Base-by-base conservation (phyloP, 2,329 filamentous ascomycete species). In the Botrytis deweyae region DNA sequence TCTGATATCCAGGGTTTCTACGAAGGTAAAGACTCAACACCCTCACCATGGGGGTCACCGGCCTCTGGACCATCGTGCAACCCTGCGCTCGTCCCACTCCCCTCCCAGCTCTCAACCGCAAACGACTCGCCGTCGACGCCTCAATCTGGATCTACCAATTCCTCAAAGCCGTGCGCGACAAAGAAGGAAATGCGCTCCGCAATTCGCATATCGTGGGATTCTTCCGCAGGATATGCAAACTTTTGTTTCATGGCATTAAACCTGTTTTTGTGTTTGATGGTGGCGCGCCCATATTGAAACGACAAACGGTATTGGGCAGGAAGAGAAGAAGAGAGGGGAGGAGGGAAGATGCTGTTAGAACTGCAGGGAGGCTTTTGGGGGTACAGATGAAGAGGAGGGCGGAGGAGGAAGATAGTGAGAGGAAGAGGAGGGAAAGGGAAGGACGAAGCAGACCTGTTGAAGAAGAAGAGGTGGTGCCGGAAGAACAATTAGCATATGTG, bases 91-190 rank as follows among this genome's bases (percentile, higher is more conserved):
- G 96, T 55, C 97, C 96, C 33, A 97, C 97, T 76, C 98, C 97
- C 83, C 92, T 99, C 79, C 95, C 97, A 79, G 97, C 95, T 22
- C 90, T 99, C 75, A 98, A 98, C 83, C 93, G 93, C 78, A 98
- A 97, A 84, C 94, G 96, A 25, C 92, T 99, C 68, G 97, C 96
- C 65, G 94, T 99, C 78, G 96, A 99, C 84, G 96, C 97, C 74
- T 98, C 95, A 20, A 99, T 99, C 82, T 99, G 96, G 96, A 98
- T 99, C 79, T 99, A 99, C 86, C 96, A 99, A 81, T 99, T 99
- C 81, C 90, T 99, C 79, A 99, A 99, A 85, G 96, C 97, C 16
- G 96, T 99, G 18, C 95, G 96, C 79, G 96, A 99, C 84, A 98
- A 98, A 81, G 96, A 99, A 83, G 96, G 96, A 72, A 97, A 99